phyloP scores from a whole-genome alignment of 495 filamentous ascomycete species.

The Evernia prunastri region DNA sequence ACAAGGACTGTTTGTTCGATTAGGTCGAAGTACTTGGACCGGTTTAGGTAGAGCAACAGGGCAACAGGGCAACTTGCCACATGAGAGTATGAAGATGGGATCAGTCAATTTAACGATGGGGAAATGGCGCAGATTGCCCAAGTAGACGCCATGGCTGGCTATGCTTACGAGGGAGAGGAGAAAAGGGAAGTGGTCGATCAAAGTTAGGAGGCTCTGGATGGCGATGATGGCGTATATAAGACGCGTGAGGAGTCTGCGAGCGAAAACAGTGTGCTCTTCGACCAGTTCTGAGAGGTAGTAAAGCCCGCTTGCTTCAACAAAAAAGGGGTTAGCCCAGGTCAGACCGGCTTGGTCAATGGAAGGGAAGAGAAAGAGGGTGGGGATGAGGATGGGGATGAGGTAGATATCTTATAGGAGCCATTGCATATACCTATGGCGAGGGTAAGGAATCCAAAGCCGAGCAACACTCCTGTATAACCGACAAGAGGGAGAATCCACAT shows the following conservation, averaged over 20 bases:
- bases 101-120: slow-evolving; percentile 84
- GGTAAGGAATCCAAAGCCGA: slow-evolving; percentile 90
- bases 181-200: slow-evolving; percentile 82
- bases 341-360: not conserved
- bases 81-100: slow-evolving; percentile 79
- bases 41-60: not conserved
- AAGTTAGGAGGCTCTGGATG: slow-evolving; percentile 63
- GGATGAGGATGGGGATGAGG: slow-evolving; percentile 21
- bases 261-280: slow-evolving; percentile 91
- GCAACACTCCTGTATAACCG: slow-evolving; percentile 78
- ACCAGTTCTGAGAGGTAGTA: slow-evolving; percentile 98
- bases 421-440: slow-evolving; percentile 70
- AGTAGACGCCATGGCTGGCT: slow-evolving; percentile 76
- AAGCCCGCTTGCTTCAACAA: slow-evolving; percentile 78
- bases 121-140: slow-evolving; percentile 81
- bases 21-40: not conserved
- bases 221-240: slow-evolving; percentile 81
- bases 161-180: slow-evolving; percentile 67
- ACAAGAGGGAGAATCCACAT: slow-evolving; percentile 93
- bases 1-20: slow-evolving; percentile 55
- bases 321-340: not conserved
- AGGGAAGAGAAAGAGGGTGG: not conserved
- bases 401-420: not conserved
- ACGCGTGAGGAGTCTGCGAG: slow-evolving; percentile 72
- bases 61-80: slow-evolving; percentile 44